Percentiles rank a stretch among this genome's conserved stretches.
Evolutionary conservation across 805 yeast species (phyloP).

Genomic region (Candida piceae): DNA sequence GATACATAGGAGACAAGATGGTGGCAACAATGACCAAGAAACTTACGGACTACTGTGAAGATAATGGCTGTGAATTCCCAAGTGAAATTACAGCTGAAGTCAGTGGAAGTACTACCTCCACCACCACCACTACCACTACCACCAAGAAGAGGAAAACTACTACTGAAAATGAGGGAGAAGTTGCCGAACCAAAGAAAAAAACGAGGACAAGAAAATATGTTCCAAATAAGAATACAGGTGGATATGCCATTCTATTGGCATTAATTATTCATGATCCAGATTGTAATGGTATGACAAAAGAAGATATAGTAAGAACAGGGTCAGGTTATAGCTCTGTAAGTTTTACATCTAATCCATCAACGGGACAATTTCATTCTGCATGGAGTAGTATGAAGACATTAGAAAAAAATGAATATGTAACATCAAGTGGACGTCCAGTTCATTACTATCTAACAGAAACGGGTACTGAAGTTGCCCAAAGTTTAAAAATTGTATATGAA

Average conservation of each 20-base stretch:
- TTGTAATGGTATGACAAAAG: constrained; percentile 57
- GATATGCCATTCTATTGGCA: constrained; percentile 71
- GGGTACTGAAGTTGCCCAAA: constrained; percentile 60
- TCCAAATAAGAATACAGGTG: constrained; percentile 76
- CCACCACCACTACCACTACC: too few relatives aligned
- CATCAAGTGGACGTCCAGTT: constrained; percentile 51
- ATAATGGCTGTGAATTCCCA: constrained; percentile 47
- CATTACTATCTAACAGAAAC: constrained; percentile 61
- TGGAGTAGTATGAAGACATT: constrained; percentile 70
- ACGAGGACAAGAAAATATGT: constrained; percentile 42
- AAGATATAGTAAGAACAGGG: constrained; percentile 51
- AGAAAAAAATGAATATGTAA: constrained; percentile 54
- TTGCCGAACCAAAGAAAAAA: constrained; percentile 3
- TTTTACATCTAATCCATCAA: constrained; percentile 54
- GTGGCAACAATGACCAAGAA: constrained; percentile 44
- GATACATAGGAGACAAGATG: constrained; percentile 69
- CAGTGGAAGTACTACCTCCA: too few relatives aligned
- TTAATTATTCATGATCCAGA: constrained; percentile 44
- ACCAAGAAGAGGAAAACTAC: constrained; percentile 4
- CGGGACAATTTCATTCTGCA: constrained; percentile 64
- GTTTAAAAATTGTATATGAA: constrained; percentile 44
- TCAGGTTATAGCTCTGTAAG: constrained; percentile 51
- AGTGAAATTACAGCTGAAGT: too few relatives aligned
- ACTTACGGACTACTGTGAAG: constrained; percentile 51
- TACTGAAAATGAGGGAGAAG: background rate